These are phyloP conservation scores for Amylostereum areolatum DNA, from an alignment of 1,284 basidiomycete genomes.

Conservation along the genomic window DNA sequence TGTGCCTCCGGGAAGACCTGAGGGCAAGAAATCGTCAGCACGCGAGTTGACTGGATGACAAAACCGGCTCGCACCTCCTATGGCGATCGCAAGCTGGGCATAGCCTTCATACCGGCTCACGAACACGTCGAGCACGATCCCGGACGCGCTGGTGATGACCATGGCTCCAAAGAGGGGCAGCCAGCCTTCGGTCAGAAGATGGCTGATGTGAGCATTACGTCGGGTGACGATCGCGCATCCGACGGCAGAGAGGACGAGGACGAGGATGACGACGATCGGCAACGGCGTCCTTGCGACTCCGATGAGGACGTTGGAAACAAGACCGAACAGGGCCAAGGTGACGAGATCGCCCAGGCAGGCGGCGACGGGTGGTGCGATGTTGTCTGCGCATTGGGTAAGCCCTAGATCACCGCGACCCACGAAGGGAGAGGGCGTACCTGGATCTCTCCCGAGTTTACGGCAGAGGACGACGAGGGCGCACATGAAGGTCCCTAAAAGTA, in stretches of 20 bases:
- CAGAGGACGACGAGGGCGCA: conserved; percentile 80
- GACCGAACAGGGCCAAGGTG: conserved; percentile 76
- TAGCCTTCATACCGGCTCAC: conserved; percentile 86
- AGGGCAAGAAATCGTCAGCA: neutral
- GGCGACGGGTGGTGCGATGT: conserved; percentile 92
- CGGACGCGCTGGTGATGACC: conserved; percentile 87
- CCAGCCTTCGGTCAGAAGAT: conserved; percentile 84
- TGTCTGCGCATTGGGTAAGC: conserved; percentile 50
- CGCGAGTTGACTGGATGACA: neutral
- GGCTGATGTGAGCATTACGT: conserved; percentile 61
- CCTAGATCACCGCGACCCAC: neutral
- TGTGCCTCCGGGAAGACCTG: conserved; percentile 81
- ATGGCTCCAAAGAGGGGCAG: conserved; percentile 87
- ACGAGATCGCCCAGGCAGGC: conserved; percentile 90
- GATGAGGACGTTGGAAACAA: conserved; percentile 62
- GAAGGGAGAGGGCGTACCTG: conserved; percentile 46
- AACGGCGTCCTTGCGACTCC: conserved; percentile 58
- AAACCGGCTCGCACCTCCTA: conserved; percentile 57
- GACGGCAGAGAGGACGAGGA: conserved; percentile 52
- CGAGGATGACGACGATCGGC: conserved; percentile 60
- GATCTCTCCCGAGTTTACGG: conserved; percentile 72
- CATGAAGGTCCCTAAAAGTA: conserved; percentile 91
- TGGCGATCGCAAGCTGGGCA: conserved; percentile 83
- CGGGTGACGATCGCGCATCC: conserved; percentile 52
- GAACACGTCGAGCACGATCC: conserved; percentile 87